Conservation (phyloP, 78 protist species). For the Anaeramoeba flamelloides region DNA sequence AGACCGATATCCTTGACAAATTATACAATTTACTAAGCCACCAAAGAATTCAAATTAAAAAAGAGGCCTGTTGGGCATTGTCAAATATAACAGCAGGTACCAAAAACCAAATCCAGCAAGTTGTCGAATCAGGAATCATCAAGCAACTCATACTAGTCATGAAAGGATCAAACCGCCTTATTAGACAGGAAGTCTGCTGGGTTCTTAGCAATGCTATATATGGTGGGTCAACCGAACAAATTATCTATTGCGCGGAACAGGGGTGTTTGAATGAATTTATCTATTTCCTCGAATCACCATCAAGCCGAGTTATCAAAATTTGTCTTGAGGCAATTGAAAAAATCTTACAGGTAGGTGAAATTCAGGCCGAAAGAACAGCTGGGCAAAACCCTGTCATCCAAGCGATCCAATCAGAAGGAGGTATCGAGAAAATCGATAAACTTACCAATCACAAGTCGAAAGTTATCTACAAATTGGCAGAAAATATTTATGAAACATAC, state of each 20-base stretch:
- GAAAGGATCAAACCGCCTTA: constrained; percentile 42
- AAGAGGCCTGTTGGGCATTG: constrained; percentile 94
- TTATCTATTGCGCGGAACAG: constrained; percentile 19
- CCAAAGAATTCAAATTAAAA: too few relatives aligned
- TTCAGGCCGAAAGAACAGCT: too few relatives aligned
- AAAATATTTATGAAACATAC: constrained; percentile 45
- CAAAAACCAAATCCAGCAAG: constrained; percentile 67
- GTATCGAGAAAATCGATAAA: constrained; percentile 51
- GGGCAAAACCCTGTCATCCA: constrained; percentile 17
- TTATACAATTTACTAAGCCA: too few relatives aligned
- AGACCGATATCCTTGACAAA: constrained; percentile 41
- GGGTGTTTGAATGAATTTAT: constrained; percentile 52
- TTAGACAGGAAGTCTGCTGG: constrained; percentile 90
- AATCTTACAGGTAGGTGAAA: constrained; percentile 56
- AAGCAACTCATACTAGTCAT: constrained; percentile 47
- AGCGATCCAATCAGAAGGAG: constrained; percentile 58
- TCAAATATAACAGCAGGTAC: constrained; percentile 91
- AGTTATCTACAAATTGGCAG: constrained; percentile 50
- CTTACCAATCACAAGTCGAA: constrained; percentile 59
- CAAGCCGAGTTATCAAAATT: constrained; percentile 53
- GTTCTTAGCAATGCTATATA: constrained; percentile 76
- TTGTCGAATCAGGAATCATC: constrained; percentile 57
- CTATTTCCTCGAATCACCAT: constrained; percentile 46
- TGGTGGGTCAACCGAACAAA: constrained; percentile 67
- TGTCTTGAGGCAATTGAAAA: constrained; percentile 75